Evolutionary conservation across 2,329 filamentous ascomycete species (phyloP).

Genomic region (Fusarium decemcellulare): DNA sequence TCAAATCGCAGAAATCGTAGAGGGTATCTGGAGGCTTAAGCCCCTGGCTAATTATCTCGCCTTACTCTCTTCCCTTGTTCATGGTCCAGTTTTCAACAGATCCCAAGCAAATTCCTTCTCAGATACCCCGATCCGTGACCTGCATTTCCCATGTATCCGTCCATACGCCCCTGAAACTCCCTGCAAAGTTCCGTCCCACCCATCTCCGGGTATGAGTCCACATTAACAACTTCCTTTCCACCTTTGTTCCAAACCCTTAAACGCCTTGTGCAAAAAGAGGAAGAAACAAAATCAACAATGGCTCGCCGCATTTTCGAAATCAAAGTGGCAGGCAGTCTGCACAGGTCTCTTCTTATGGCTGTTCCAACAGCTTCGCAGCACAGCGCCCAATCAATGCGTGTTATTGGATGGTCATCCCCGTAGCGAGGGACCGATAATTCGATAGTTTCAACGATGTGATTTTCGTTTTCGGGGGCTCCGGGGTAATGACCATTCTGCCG

Average conservation of each 20-base stretch:
- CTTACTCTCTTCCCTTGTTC: conserved; percentile 22
- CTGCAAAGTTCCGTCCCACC: conserved; percentile 27
- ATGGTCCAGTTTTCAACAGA: conserved; percentile 33
- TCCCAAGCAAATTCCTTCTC: conserved; percentile 35
- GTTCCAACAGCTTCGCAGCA: not conserved
- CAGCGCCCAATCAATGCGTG: not conserved
- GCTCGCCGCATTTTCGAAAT: conserved; percentile 6
- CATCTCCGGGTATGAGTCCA: conserved; percentile 46
- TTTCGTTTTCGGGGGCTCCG: conserved; percentile 67
- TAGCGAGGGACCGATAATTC: conserved; percentile 68
- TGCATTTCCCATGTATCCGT: conserved; percentile 39
- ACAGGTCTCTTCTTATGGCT: not conserved
- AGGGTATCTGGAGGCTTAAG: conserved; percentile 43
- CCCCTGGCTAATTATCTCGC: conserved; percentile 18
- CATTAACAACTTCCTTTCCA: conserved; percentile 39
- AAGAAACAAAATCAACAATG: conserved; percentile 17
- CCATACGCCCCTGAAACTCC: conserved; percentile 47
- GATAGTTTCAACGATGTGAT: conserved; percentile 70
- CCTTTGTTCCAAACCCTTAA: conserved; percentile 30
- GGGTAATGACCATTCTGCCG: conserved; percentile 69
- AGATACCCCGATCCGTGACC: conserved; percentile 18
- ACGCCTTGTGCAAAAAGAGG: conserved; percentile 38
- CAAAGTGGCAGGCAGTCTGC: not conserved
- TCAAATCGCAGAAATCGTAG: conserved; percentile 33
- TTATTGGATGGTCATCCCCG: conserved; percentile 55